Evolutionary conservation across 257 asterid genomes (phyloP).

Genomic region (Forsythia viridissima): DNA sequence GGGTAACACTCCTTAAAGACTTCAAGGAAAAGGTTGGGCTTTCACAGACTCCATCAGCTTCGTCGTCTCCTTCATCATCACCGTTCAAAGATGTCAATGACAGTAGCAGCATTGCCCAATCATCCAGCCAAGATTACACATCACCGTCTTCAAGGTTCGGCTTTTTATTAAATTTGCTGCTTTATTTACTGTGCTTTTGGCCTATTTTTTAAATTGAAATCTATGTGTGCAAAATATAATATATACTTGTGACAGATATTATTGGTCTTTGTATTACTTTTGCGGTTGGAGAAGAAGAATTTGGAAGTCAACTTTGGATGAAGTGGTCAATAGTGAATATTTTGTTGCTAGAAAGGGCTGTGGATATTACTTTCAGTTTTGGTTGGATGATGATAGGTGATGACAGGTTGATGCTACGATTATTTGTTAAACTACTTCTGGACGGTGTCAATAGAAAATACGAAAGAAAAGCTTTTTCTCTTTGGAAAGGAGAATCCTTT

Average conservation of each 20-base stretch:
- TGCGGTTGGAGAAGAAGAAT: constrained; percentile 9
- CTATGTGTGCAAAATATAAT: not conserved
- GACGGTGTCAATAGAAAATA: not conserved
- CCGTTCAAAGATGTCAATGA: constrained; percentile 52
- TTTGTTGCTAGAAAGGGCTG: constrained; percentile 23
- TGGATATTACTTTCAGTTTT: not conserved
- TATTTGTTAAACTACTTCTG: not conserved
- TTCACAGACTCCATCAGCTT: constrained; percentile 58
- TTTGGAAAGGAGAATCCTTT: not conserved
- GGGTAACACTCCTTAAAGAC: constrained; percentile 97
- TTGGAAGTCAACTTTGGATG: constrained; percentile 24
- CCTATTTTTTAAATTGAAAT: not conserved
- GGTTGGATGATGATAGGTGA: constrained; percentile 6
- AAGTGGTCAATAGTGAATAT: constrained; percentile 5
- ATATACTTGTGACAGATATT: not conserved
- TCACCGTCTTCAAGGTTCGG: constrained; percentile 72
- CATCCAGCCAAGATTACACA: constrained; percentile 56
- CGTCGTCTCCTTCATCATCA: constrained; percentile 56
- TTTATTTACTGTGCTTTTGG: constrained; percentile 14
- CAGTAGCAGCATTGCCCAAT: constrained; percentile 37
- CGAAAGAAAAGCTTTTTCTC: not conserved
- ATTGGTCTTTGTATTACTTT: not conserved
- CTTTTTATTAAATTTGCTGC: not conserved
- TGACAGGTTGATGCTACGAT: constrained; percentile 2
- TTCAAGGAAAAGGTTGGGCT: constrained; percentile 94